Evolutionary conservation across 345 rosid species (phyloP).

Genomic region (Salix purpurea): DNA sequence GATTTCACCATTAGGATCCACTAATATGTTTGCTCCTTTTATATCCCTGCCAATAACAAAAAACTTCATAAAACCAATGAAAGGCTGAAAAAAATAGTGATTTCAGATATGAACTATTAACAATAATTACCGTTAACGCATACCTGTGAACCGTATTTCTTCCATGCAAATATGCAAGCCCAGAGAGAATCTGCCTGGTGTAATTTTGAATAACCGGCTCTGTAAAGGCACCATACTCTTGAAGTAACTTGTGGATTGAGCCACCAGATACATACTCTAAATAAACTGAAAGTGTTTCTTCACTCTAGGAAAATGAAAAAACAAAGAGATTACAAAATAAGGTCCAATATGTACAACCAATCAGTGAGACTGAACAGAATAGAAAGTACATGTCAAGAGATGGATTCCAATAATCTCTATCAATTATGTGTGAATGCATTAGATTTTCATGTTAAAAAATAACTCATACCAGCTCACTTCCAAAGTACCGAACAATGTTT

Average conservation of each 20-base stretch:
- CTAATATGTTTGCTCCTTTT: constrained; percentile 95
- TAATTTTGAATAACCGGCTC: constrained; percentile 94
- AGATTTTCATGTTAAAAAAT: not conserved
- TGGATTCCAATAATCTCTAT: not conserved
- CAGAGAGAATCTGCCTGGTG: constrained; percentile 78
- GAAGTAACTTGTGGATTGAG: constrained; percentile 87
- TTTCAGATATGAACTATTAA: not conserved
- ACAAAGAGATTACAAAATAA: constrained; percentile 14
- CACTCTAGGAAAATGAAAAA: constrained; percentile 52
- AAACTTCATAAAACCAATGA: constrained; percentile 1
- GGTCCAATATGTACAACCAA: constrained; percentile 1
- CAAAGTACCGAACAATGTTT: constrained; percentile 88
- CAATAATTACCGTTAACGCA: constrained; percentile 7
- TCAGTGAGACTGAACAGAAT: not conserved
- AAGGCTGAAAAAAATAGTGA: not conserved
- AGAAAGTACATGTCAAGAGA: not conserved
- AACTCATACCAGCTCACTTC: constrained; percentile 86
- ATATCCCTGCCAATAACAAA: constrained; percentile 62
- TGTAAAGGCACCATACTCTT: constrained; percentile 84
- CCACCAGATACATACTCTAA: constrained; percentile 96
- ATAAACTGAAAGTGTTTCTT: constrained; percentile 86
- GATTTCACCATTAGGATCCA: constrained; percentile 91
- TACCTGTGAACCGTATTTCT: constrained; percentile 95
- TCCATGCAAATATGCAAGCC: constrained; percentile 88
- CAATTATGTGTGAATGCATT: not conserved